A percentile compares a stretch with the other conserved stretches of the same genome.
Evolutionary conservation across 2,329 filamentous ascomycete genomes (phyloP).

Genomic region (Coniochaeta hoffmannii): DNA sequence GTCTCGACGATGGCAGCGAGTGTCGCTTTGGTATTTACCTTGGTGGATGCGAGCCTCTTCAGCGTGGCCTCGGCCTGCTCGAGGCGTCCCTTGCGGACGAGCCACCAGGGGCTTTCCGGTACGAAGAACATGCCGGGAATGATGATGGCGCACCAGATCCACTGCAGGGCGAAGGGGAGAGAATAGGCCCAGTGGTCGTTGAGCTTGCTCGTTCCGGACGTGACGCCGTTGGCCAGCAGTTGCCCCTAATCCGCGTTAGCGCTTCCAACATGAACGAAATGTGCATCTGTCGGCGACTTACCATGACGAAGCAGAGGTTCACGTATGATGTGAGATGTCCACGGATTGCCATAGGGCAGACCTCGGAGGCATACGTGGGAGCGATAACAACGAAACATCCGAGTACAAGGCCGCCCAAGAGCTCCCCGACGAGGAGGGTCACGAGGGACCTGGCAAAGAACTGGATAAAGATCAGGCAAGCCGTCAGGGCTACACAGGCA

Average conservation of each 20-base stretch:
- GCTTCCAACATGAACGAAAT: neutral
- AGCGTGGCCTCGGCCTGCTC: conserved; percentile 33
- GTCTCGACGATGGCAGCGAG: conserved; percentile 52
- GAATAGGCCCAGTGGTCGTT: conserved; percentile 40
- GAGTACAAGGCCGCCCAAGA: conserved; percentile 53
- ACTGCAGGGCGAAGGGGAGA: conserved; percentile 41
- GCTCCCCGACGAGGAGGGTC: conserved; percentile 51
- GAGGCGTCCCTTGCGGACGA: conserved; percentile 32
- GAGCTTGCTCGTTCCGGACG: conserved; percentile 31
- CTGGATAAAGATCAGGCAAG: conserved; percentile 51
- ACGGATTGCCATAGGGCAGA: conserved; percentile 50
- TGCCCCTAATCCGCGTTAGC: conserved; percentile 31
- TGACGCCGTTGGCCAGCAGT: conserved; percentile 43
- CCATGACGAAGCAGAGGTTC: conserved; percentile 54
- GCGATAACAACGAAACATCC: conserved; percentile 53
- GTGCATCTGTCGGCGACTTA: neutral
- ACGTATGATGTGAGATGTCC: conserved; percentile 52
- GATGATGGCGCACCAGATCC: conserved; percentile 40
- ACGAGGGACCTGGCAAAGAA: conserved; percentile 52
- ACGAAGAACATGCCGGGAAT: conserved; percentile 37
- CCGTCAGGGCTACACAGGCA: conserved; percentile 35
- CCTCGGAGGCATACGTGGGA: conserved; percentile 53
- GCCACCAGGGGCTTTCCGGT: conserved; percentile 44
- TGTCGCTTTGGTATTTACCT: conserved; percentile 38
- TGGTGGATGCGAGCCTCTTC: conserved; percentile 34